Base-by-base conservation (phyloP, 1,284 basidiomycete genomes). In the Rhodofomes roseus region DNA sequence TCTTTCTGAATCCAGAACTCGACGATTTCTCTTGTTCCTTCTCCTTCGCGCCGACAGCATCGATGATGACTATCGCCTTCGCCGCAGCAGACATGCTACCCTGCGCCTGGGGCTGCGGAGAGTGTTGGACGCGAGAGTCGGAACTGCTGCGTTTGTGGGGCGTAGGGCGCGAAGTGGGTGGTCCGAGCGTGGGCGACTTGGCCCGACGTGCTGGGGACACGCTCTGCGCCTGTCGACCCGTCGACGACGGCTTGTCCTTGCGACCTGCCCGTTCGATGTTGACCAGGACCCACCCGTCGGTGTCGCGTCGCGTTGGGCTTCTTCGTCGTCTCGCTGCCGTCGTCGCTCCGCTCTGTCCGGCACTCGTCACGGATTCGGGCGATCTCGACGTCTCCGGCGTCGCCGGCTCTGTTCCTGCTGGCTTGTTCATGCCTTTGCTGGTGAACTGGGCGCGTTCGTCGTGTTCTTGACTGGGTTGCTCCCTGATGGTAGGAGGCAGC, bases 21-120 rank as follows among this genome's bases (percentile, higher is more conserved):
- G 66, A 55, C 53, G 63, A 58, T 63, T 71, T 69, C 65, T 70
- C 65, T 46, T 60, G 55, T 62, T 66, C 62, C 59, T 70, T 70
- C 60, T 76, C 69, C 66, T 81, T 84, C 48, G 76, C 76, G 40
- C 83, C 81, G 55, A 83, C 72, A 2, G 81, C 79, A 59, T 88
- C 85, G 44, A 85, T 75, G 58, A 84, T 77, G 14, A 79, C 83
- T 57, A 87, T 83, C 14, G 84, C 79, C 67, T 86, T 88, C 40
- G 83, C 81, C 12, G 81, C 73, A 20, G 81, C 69, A 8, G 81
- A 75, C 68, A 79, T 77, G 55, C 69, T 63, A 66, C 70, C 63
- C 62, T 61, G 58, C 67, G 66, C 25, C 25, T 48, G 46, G 25
- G 46, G 23, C 22, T 53, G 23, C 60, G 58, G 55, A 60, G 62